Evolutionary conservation across 2,329 filamentous ascomycete species (phyloP).

Genomic region (Ascochyta clinopodiicola): DNA sequence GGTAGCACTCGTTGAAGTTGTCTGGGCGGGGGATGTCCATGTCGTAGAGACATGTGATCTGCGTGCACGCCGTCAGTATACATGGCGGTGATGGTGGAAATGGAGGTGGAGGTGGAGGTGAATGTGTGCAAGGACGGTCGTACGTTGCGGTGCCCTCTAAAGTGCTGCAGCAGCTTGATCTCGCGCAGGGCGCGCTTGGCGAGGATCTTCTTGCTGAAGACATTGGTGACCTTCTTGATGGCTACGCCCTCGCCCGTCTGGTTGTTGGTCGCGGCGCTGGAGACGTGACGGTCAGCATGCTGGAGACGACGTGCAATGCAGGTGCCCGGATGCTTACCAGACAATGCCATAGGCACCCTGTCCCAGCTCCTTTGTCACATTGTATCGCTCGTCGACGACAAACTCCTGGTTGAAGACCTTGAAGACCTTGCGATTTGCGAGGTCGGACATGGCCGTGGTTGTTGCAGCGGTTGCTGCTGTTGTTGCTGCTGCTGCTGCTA

Average conservation of each 20-base stretch:
- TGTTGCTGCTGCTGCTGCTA: too few relatives aligned
- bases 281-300: slow-evolving; percentile 32
- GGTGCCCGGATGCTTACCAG: slow-evolving; percentile 67
- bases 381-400: slow-evolving; percentile 96
- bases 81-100: slow-evolving; percentile 1
- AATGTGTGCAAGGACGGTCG: slow-evolving; percentile 18
- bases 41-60: slow-evolving; percentile 99
- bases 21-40: slow-evolving; percentile 98
- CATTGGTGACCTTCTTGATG: slow-evolving; percentile 99
- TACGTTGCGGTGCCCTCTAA: slow-evolving; percentile 68
- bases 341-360: slow-evolving; percentile 99
- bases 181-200: slow-evolving; percentile 97
- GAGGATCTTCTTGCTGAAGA: slow-evolving; percentile 99
- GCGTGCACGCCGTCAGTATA: slow-evolving; percentile 46
- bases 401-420: slow-evolving; percentile 97
- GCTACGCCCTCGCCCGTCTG: slow-evolving; percentile 92
- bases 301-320: neutral
- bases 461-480: neutral
- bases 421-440: slow-evolving; percentile 72
- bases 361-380: slow-evolving; percentile 96
- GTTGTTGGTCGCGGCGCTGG: slow-evolving; percentile 88
- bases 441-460: slow-evolving; percentile 59
- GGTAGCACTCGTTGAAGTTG: slow-evolving; percentile 98
- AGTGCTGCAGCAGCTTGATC: slow-evolving; percentile 98
- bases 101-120: neutral